phyloP scores from a whole-genome alignment of 2,329 filamentous ascomycete genomes.

The Cladosporium sp. region DNA sequence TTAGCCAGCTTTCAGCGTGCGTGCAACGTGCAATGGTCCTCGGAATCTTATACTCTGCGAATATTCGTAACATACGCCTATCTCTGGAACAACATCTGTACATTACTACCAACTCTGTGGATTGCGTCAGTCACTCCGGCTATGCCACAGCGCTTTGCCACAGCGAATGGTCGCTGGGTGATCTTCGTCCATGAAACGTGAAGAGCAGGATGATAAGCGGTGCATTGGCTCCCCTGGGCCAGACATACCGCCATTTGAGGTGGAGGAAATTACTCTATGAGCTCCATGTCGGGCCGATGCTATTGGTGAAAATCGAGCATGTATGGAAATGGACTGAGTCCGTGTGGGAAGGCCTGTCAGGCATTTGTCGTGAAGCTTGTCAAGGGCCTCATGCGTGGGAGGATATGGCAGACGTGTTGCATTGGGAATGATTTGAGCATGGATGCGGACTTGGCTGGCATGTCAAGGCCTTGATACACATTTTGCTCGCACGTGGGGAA shows the following conservation, averaged over 20 bases:
- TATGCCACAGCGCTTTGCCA: no score
- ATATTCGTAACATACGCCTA: no score
- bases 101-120: no score
- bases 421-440: slow-evolving; percentile 3
- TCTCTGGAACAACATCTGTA: no score
- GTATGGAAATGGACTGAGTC: no score
- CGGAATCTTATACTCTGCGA: neutral
- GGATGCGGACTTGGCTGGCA: slow-evolving; percentile 7
- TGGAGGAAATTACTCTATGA: no score
- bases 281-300: no score
- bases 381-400: neutral
- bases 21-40: slow-evolving; percentile 2
- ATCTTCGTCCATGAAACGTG: neutral
- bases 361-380: no score
- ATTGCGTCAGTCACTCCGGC: no score
- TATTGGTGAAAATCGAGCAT: no score
- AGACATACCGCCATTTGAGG: neutral
- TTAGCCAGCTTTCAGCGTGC: slow-evolving; percentile 4
- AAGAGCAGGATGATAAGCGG: neutral
- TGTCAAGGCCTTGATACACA: neutral
- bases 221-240: neutral
- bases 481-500: slow-evolving; percentile 13
- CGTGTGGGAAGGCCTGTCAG: no score
- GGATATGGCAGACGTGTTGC: slow-evolving; percentile 7
- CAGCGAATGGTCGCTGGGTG: no score